phyloP scores from a whole-genome alignment of 1,284 basidiomycete genomes.

The Nidula niveotomentosa region DNA sequence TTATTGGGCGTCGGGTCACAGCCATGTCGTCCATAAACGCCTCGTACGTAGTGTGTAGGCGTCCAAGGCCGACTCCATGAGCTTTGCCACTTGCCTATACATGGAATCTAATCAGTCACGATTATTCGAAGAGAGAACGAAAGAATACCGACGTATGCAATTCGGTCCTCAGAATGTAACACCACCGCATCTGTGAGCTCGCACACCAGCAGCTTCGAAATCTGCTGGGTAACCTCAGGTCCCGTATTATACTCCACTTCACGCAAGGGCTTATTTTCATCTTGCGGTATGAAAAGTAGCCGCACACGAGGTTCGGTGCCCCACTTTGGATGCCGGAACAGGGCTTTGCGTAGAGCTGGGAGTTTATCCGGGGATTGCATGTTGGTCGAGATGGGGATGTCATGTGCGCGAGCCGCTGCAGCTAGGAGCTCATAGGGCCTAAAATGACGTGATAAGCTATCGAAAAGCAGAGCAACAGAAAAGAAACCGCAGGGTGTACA shows the following conservation, averaged over 20 bases:
- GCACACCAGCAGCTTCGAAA: constrained; percentile 8
- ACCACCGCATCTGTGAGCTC: constrained; percentile 3
- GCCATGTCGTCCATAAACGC: constrained; percentile 13
- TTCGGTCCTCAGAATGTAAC: constrained; percentile 11
- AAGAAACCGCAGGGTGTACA: constrained; percentile 6
- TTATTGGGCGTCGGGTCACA: constrained; percentile 8
- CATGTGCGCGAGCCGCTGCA: constrained; percentile 14
- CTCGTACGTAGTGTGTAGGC: constrained; percentile 17
- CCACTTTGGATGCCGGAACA: constrained; percentile 13
- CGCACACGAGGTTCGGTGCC: constrained; percentile 10
- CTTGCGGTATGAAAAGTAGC: constrained; percentile 13
- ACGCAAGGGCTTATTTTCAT: constrained; percentile 7
- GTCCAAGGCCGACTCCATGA: constrained; percentile 13
- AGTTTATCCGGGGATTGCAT: too few species aligned
- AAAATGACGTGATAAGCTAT: not conserved
- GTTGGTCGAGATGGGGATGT: constrained; percentile 13
- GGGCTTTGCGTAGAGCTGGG: constrained; percentile 6
- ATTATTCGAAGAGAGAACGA: not conserved
- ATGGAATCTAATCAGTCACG: not conserved
- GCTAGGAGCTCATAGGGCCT: constrained; percentile 6
- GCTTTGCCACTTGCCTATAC: constrained; percentile 3
- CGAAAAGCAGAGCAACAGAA: constrained; percentile 1
- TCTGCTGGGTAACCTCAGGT: constrained; percentile 1
- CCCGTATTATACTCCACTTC: constrained; percentile 9
- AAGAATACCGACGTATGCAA: constrained; percentile 8